Percentiles rank a stretch among this genome's conserved stretches.
phyloP scores from a whole-genome alignment of 2,329 filamentous ascomycete genomes.

The Fusarium heterosporum region DNA sequence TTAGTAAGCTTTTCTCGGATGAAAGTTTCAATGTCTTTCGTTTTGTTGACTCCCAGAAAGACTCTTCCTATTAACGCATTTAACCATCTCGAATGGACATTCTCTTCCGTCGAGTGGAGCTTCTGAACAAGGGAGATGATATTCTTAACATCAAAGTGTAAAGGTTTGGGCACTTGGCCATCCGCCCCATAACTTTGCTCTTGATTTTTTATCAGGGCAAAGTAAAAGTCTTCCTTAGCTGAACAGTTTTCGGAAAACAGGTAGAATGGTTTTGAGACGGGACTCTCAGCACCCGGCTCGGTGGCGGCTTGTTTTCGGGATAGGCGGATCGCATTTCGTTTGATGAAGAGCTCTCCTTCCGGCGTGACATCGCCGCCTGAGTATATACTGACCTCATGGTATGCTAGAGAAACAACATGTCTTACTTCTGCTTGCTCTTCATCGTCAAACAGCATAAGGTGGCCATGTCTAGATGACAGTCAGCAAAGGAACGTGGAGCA shows the following conservation, averaged over 20 bases:
- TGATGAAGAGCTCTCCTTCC: slow-evolving; percentile 95
- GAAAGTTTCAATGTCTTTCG: slow-evolving; percentile 80
- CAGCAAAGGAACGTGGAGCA: slow-evolving; percentile 18
- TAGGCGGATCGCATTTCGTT: slow-evolving; percentile 88
- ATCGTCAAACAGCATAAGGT: slow-evolving; percentile 98
- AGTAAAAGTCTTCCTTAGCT: slow-evolving; percentile 98
- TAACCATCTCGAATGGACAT: slow-evolving; percentile 90
- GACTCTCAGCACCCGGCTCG: slow-evolving; percentile 66
- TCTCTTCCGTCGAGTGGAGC: slow-evolving; percentile 91
- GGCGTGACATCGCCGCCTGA: slow-evolving; percentile 81
- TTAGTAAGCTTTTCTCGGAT: slow-evolving; percentile 90
- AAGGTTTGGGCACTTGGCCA: slow-evolving; percentile 71
- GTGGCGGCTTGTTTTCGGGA: slow-evolving; percentile 70
- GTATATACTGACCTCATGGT: slow-evolving; percentile 87
- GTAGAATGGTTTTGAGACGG: slow-evolving; percentile 84
- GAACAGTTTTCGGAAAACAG: slow-evolving; percentile 96
- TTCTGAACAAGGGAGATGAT: slow-evolving; percentile 91
- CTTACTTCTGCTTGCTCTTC: slow-evolving; percentile 94
- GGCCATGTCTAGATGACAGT: slow-evolving; percentile 75
- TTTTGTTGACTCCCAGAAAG: slow-evolving; percentile 90
- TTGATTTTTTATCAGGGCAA: slow-evolving; percentile 87
- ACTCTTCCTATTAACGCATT: slow-evolving; percentile 91
- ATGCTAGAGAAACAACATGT: slow-evolving; percentile 91
- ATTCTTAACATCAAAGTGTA: slow-evolving; percentile 84
- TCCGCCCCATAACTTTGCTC: slow-evolving; percentile 71